Evolutionary conservation across 164 flowering plant species (phyloP), one percentile per base, ranked within the genome.

Genomic region (Dillenia turbinata): DNA sequence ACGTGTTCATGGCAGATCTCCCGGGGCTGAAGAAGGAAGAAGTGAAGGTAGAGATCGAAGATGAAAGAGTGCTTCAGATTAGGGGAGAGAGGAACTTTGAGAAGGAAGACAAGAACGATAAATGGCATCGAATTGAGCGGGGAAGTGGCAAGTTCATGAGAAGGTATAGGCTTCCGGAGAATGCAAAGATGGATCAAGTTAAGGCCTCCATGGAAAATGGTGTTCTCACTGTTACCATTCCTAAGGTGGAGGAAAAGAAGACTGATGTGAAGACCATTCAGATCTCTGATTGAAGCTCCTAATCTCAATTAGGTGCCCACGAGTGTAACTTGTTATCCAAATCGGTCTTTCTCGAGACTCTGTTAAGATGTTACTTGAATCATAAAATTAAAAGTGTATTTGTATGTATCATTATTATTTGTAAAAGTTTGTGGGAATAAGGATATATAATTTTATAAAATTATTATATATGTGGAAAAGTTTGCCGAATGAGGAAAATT

Each of bases 401-500:
- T 33, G 40, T 33, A 33, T 33, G 40, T 33, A 33, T 33, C 7
- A 33, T 33, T 6, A 5, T 33, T 33, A 33, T 33, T 33, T 33
- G 40, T 33, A 33, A 33, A 33, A 33, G 6, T 6, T 33, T 33
- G 40, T 33, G 40, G 5, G 40, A 6, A 33, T 33, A 5, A 33
- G 6, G 40, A 33, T 33, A 33, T 6, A 4, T 33, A 33, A 33
- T 33, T 33, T 26, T 33, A 33, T 33, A 33, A 33, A 33, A 33
- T 33, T 33, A 33, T 33, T 33, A 33, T 19, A 19, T 19, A 19
- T 19, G 22, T 19, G 22, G 1, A 19, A 19, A 19, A 19, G 22
- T 19, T 19, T 19, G 73, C 68, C 57, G 46, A 69, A 65, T 24
- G 65, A 55, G 9, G 24, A 1, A 17, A 44, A 49, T 45, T 22